phyloP scores from a whole-genome alignment of 2,329 filamentous ascomycete genomes.

The Fusarium avenaceum region DNA sequence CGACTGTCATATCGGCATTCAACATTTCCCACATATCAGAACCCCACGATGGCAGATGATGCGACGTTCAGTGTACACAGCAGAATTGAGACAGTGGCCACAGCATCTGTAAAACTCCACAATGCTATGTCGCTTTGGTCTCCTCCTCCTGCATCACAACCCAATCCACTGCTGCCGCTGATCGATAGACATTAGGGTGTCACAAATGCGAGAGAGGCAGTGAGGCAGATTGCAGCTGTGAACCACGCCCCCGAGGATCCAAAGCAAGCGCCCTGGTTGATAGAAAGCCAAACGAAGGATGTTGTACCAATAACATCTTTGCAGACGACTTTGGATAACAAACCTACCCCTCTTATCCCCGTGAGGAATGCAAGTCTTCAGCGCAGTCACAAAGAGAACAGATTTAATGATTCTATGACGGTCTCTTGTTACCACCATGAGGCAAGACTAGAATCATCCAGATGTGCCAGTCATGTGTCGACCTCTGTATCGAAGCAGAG shows the following conservation, averaged over 20 bases:
- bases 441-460: slow-evolving; percentile 21
- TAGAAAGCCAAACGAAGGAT: slow-evolving; percentile 3
- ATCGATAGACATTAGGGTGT: slow-evolving; percentile 65
- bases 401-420: background rate
- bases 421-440: slow-evolving; percentile 1
- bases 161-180: slow-evolving; percentile 59
- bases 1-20: slow-evolving; percentile 69
- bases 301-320: background rate
- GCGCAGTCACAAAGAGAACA: background rate
- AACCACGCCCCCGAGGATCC: slow-evolving; percentile 22
- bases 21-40: slow-evolving; percentile 60
- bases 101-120: slow-evolving; percentile 64
- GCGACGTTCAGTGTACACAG: slow-evolving; percentile 60
- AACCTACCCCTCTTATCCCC: slow-evolving; percentile 37
- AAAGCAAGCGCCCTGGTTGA: background rate
- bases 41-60: slow-evolving; percentile 48
- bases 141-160: slow-evolving; percentile 55
- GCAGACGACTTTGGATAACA: slow-evolving; percentile 11
- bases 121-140: slow-evolving; percentile 67
- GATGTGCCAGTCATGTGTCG: slow-evolving; percentile 20
- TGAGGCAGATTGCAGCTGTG: slow-evolving; percentile 52
- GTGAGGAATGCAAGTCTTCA: slow-evolving; percentile 45
- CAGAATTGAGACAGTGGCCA: slow-evolving; percentile 65
- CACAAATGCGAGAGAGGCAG: slow-evolving; percentile 59
- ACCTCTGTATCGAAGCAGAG: slow-evolving; percentile 21